Conservation (phyloP, 2,329 filamentous ascomycete genomes). For the Rhinocladiella mackenziei region DNA sequence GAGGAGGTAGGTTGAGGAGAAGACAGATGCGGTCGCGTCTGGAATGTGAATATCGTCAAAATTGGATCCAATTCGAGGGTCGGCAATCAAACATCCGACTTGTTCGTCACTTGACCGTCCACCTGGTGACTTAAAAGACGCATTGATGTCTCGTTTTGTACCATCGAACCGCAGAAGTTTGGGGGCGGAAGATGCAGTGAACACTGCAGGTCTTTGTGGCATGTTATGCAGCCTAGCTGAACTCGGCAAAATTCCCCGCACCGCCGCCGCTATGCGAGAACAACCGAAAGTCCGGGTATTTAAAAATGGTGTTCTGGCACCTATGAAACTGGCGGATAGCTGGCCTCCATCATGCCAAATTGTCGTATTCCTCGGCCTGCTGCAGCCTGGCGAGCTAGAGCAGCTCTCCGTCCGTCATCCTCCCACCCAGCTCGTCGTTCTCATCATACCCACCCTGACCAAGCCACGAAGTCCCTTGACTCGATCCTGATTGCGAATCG, state of each 20-base stretch:
- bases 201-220: too few relatives aligned
- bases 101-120: background rate
- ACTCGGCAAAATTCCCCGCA: background rate
- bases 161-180: background rate
- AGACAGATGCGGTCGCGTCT: background rate
- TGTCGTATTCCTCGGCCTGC: conserved; percentile 15
- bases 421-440: conserved; percentile 4
- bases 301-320: background rate
- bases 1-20: background rate
- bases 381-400: conserved; percentile 7
- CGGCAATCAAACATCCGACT: too few relatives aligned
- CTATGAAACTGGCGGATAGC: conserved; percentile 1
- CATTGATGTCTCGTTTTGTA: background rate
- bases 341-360: conserved; percentile 11
- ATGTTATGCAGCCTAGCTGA: too few relatives aligned
- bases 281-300: conserved; percentile 11
- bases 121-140: background rate
- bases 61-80: too few relatives aligned
- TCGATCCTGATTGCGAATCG: conserved; percentile 79
- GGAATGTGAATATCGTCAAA: too few relatives aligned
- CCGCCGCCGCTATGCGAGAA: conserved; percentile 15
- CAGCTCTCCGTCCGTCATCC: conserved; percentile 3
- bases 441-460: conserved; percentile 8
- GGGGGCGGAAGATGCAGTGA: too few relatives aligned
- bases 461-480: conserved; percentile 22